Conservation (phyloP, 345 rosid species). For the Brassica napus region Da-Ae NC_063450.1:31824001-31824500, state of each 20-base stretch:
- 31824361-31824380: constrained; percentile 29
- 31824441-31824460: constrained; percentile 47
- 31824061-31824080: constrained; percentile 48
- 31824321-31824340: constrained; percentile 19
- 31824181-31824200: constrained; percentile 13
- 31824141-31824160: constrained; percentile 43
- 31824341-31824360: constrained; percentile 45
- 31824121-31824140: constrained; percentile 34
- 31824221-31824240: neutral
- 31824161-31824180: constrained; percentile 49
- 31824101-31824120: constrained; percentile 17
- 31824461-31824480: constrained; percentile 36
- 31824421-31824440: constrained; percentile 35
- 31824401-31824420: constrained; percentile 28
- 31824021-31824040: constrained; percentile 40
- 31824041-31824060: constrained; percentile 60
- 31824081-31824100: constrained; percentile 9
- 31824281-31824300: constrained; percentile 36
- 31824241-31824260: constrained; percentile 42
- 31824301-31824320: constrained; percentile 39
- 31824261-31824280: constrained; percentile 56
- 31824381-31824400: constrained; percentile 4
- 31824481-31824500: constrained; percentile 38
- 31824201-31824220: constrained; percentile 18
- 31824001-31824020: constrained; percentile 60